Base-by-base conservation (phyloP, 768 basidiomycete species). In the Hydnum rufescens region DNA sequence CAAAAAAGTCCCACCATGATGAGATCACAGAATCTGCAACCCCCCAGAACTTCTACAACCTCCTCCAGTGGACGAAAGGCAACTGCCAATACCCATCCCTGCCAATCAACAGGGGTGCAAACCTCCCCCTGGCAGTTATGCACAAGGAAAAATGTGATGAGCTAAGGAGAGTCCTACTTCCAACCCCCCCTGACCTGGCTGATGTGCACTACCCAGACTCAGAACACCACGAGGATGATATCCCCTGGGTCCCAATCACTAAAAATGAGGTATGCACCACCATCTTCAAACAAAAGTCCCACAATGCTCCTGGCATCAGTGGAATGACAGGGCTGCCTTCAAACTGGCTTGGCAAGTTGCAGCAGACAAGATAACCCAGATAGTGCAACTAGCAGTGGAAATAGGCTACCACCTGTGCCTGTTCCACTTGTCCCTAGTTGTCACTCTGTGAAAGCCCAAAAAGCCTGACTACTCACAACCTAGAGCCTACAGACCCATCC, bases 401-500 rank as follows among this genome's bases (percentile, higher is more conserved):
- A 39, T 19, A 39, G 36, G 36, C 36, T 39, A 8, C 36, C 36
- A 39, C 36, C 36, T 19, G 13, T 54, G 53, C n/a, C 54, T 39
- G 16, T 39, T 39, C 36, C 36, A 39, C 19, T 8, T 8, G 8
- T 8, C 36, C 36, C 36, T 39, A 39, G 36, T 39, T 8, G 19
- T 39, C 8, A 39, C 36, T 19, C 36, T 39, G 13, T 19, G 19
- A 8, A 39, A 39, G 19, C 36, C 36, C 8, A 39, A 39, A 8
- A 39, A 39, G 31, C 53, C 6, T n/a, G n/a, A n/a, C n/a, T n/a
- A n/a, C n/a, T n/a, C n/a, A n/a, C n/a, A n/a, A n/a, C n/a, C n/a
- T n/a, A 32, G 29, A 32, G 53, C 54, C 22, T 54, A 52, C 23
- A 51, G 54, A 29, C 32, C 42, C n/a, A 47, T 55, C 36, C 53